These are phyloP conservation scores for Syzygium jambos DNA, from an alignment of 345 rosid genomes.

Conservation along the genomic window DNA sequence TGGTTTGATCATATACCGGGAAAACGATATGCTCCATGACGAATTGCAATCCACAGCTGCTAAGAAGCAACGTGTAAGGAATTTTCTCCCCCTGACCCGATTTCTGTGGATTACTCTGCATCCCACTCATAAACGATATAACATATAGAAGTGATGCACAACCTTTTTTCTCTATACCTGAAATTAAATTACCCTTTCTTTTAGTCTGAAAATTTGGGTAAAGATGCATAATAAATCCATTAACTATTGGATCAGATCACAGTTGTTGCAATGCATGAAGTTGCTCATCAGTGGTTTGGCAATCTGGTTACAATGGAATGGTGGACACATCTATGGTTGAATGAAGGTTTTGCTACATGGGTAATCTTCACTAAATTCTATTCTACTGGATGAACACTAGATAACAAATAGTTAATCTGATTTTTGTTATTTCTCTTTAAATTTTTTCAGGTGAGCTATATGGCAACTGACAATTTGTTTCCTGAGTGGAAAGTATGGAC, in stretches of 20 bases:
- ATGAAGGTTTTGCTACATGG: conserved; percentile 38
- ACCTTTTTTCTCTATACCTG: not conserved
- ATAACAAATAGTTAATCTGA: not conserved
- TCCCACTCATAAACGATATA: not conserved
- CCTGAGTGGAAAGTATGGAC: conserved; percentile 43
- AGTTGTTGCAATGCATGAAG: conserved; percentile 30
- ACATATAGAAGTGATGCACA: not conserved
- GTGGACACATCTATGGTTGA: conserved; percentile 34
- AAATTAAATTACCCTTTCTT: not conserved
- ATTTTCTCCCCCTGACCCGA: not conserved
- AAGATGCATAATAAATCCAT: not conserved
- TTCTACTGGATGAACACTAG: not conserved
- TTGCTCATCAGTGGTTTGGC: conserved; percentile 48
- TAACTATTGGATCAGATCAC: conserved; percentile 10
- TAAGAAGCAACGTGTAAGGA: conserved; percentile 22
- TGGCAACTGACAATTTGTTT: conserved; percentile 22
- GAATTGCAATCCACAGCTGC: conserved; percentile 21
- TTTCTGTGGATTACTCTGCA: not conserved
- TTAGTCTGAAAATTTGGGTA: not conserved
- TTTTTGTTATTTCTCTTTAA: not conserved
- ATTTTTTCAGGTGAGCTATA: conserved; percentile 25
- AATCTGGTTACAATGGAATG: conserved; percentile 45
- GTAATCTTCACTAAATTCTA: conserved; percentile 8
- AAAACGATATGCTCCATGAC: conserved; percentile 19
- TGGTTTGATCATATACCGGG: conserved; percentile 30